Evolutionary conservation across 2,329 filamentous ascomycete genomes (phyloP).

Genomic region (Didymella exigua): DNA sequence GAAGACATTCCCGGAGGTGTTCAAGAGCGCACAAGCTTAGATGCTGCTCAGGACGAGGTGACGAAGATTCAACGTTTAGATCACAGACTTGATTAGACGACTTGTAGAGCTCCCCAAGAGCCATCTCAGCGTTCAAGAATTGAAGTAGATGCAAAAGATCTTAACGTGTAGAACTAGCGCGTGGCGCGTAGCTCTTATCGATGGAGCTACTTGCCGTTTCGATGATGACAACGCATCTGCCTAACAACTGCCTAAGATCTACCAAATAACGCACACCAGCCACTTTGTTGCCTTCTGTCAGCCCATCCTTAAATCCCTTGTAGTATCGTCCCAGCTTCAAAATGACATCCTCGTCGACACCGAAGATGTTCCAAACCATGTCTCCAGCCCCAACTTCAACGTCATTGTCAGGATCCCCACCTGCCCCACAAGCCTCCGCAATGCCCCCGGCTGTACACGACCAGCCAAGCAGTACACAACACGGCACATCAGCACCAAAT

Average conservation of each 20-base stretch:
- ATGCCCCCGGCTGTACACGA: conserved; percentile 27
- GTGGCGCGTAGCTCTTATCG: conserved; percentile 6
- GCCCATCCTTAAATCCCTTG: background rate
- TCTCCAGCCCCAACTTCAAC: conserved; percentile 24
- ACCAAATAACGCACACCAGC: background rate
- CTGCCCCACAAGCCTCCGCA: conserved; percentile 38
- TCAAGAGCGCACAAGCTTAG: conserved; percentile 60
- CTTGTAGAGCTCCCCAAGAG: background rate
- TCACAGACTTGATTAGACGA: background rate
- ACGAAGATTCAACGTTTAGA: background rate
- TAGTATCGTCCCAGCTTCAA: background rate
- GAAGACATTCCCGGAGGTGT: conserved; percentile 79
- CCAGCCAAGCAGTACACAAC: conserved; percentile 4
- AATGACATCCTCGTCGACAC: conserved; percentile 31
- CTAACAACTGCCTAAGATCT: conserved; percentile 4
- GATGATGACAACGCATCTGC: conserved; percentile 17
- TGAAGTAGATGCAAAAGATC: background rate
- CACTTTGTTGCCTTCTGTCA: background rate
- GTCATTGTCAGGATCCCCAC: conserved; percentile 20
- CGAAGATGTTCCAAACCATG: conserved; percentile 48
- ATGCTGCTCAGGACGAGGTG: background rate
- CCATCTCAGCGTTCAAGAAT: background rate
- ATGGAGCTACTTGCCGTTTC: conserved; percentile 8
- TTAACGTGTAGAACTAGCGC: background rate
- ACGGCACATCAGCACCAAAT: background rate